Base-by-base conservation (phyloP, 2,329 filamentous ascomycete species). In the Boeremia exigua region DNA sequence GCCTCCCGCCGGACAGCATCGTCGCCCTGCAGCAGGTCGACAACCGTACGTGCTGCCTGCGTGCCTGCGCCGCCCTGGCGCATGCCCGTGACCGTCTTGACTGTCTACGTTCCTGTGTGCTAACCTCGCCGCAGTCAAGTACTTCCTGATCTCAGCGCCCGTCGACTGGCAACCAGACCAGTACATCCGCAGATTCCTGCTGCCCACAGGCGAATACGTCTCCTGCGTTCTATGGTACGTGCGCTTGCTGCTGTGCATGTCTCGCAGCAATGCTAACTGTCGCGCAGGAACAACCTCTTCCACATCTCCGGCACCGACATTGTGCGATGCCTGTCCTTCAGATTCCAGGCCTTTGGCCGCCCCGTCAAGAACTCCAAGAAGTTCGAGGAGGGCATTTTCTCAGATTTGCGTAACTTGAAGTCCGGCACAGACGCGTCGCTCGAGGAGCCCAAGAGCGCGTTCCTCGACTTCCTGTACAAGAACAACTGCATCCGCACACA, bases 401-500 rank as follows among this genome's bases (percentile, higher is more conserved):
- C 95, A 38, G 95, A 99, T 76, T 82, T 99, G 75, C 91, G 95
- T 78, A 99, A 99, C 77, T 85, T 99, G 67, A 99, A 99, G 81
- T 96, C 95, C 23, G 95, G 95, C 63, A 98, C 94, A 69, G 95
- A 99, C 82, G 95, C 95, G 44, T 97, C 95, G 37, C 87, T 99
- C 58, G 95, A 99, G 80, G 95, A 99, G 82, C 95, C 95, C 52
- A 99, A 99, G 84, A 98, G 94, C 80, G 89, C 91, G 1, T 99
- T 99, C 80, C 86, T 99, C 59, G 95, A 99, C 79, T 99, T 98
- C 77, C 84, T 99, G 39, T 99, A 99, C 87, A 99, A 99, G 85
- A 99, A 99, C 86, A 99, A 99, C 83, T 99, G 95, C 84, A 99
- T 99, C 69, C 89, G 95, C 68, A 99, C 95, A 33, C 95, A 99